Percentiles rank a stretch among this genome's conserved stretches.
These are phyloP conservation scores for Oxyria digyna DNA, from an alignment of 148 eudicot species.

Conservation along the genomic window DNA sequence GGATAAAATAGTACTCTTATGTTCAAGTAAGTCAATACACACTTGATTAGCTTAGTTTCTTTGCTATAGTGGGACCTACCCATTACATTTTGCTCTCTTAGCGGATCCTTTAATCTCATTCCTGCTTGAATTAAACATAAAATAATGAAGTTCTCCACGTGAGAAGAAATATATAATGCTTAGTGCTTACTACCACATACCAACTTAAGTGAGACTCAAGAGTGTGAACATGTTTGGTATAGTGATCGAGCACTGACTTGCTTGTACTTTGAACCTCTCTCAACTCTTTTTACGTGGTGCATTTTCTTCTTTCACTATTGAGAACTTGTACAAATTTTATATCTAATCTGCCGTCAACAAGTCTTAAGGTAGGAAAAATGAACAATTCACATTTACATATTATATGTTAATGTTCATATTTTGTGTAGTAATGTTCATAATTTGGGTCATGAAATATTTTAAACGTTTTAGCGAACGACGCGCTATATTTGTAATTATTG, in stretches of 20 bases:
- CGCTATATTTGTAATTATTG: no score
- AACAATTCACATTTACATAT: no score
- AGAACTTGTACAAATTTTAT: no score
- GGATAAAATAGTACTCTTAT: no score
- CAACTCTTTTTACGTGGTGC: no score
- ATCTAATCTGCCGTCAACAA: no score
- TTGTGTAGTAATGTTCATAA: no score
- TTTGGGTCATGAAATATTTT: no score
- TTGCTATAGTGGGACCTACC: neutral
- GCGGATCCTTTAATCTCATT: neutral
- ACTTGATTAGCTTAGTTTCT: neutral
- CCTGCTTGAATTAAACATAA: neutral
- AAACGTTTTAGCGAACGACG: no score
- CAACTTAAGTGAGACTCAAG: neutral
- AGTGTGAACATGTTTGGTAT: neutral
- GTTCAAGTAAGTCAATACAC: neutral
- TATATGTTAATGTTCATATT: no score
- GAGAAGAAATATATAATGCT: neutral
- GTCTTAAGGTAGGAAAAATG: no score
- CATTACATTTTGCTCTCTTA: constrained; percentile 1
- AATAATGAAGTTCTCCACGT: neutral
- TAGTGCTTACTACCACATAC: neutral
- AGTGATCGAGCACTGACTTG: neutral
- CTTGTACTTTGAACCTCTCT: constrained; percentile 72
- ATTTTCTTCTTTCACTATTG: no score